These are phyloP conservation scores for Talaromyces adpressus DNA, from an alignment of 495 filamentous ascomycete genomes.

Conservation along the genomic window DNA sequence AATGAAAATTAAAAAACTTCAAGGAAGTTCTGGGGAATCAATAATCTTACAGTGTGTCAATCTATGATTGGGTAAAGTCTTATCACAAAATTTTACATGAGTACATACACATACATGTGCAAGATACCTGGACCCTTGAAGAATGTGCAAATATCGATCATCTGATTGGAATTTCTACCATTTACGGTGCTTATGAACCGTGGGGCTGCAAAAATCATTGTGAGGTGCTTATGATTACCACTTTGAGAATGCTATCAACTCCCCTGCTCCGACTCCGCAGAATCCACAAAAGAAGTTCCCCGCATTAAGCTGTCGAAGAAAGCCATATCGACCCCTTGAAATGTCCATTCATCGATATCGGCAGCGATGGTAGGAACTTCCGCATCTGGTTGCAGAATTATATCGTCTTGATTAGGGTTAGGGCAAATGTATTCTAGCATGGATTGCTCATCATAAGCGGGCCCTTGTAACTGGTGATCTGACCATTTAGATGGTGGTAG, in stretches of 20 bases:
- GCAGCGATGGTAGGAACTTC: background rate
- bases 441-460: background rate
- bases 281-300: background rate
- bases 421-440: background rate
- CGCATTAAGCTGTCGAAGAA: constrained; percentile 3
- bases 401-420: background rate
- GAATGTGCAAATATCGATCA: background rate
- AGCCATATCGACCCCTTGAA: constrained; percentile 1
- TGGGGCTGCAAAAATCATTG: background rate
- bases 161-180: background rate
- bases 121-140: background rate
- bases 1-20: background rate
- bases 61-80: background rate
- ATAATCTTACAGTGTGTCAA: background rate
- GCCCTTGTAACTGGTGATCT: background rate
- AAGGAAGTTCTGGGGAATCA: background rate
- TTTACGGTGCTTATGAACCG: background rate
- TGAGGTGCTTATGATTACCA: background rate
- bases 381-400: background rate
- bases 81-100: background rate
- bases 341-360: background rate
- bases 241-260: background rate
- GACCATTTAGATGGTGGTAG: background rate
- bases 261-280: background rate
- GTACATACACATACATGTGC: background rate